phyloP scores from a whole-genome alignment of 805 yeast species.

The Yarrowia osloensis region DNA sequence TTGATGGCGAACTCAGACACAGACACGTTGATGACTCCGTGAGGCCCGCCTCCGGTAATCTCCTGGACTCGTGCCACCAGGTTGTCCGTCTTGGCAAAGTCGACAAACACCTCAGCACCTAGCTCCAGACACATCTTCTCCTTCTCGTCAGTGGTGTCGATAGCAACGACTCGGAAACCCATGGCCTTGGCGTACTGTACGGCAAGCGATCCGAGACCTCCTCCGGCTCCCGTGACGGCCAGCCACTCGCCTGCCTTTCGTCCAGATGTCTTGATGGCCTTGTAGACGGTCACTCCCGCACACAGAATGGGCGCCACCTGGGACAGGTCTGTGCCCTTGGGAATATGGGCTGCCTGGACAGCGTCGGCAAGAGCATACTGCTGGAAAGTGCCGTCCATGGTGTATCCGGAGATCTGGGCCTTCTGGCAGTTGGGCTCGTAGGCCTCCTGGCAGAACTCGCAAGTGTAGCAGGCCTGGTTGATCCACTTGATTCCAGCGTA shows the following conservation, averaged over 20 bases:
- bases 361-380: slow-evolving; percentile 89
- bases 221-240: slow-evolving; percentile 76
- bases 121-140: slow-evolving; percentile 53
- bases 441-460: slow-evolving; percentile 71
- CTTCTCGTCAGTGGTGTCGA: slow-evolving; percentile 71
- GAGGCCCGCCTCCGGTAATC: slow-evolving; percentile 65
- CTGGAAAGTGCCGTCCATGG: slow-evolving; percentile 89
- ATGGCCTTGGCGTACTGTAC: slow-evolving; percentile 74
- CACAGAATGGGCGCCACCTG: slow-evolving; percentile 79
- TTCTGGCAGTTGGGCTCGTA: slow-evolving; percentile 71
- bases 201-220: slow-evolving; percentile 76
- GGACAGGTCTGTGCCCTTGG: slow-evolving; percentile 72
- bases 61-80: slow-evolving; percentile 48
- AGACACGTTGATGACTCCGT: slow-evolving; percentile 68
- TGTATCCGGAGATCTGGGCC: slow-evolving; percentile 75
- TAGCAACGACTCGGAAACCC: slow-evolving; percentile 71
- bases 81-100: slow-evolving; percentile 55
- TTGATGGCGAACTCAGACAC: slow-evolving; percentile 61
- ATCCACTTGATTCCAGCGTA: slow-evolving; percentile 83
- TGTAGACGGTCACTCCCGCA: slow-evolving; percentile 90
- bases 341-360: slow-evolving; percentile 79
- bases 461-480: slow-evolving; percentile 71
- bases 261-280: slow-evolving; percentile 80
- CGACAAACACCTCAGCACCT: slow-evolving; percentile 68
- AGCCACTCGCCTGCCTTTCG: slow-evolving; percentile 73